Evolutionary conservation across 345 rosid genomes (phyloP), one percentile per base, ranked within the genome.

Genomic region (Populus deltoides): DNA sequence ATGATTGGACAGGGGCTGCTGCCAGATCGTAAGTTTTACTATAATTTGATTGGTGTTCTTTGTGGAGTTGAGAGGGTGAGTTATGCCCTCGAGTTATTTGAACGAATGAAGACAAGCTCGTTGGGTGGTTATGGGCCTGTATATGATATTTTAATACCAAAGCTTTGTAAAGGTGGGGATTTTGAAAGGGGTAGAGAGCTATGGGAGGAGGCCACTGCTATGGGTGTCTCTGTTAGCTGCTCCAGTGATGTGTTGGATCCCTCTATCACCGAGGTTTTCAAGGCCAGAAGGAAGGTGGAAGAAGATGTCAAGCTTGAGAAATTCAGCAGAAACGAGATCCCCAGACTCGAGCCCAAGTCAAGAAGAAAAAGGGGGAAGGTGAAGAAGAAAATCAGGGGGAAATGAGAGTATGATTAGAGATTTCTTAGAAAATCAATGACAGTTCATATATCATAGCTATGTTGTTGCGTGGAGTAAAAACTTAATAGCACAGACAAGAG

Each of bases 41-140:
- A 89, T 77, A 92, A 91, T 77, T 82, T 93, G 78, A 86, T 90
- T n/a, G 94, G 97, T 31, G 66, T 94, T 74, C 95, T 94, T 13
- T 94, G 95, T 39, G 97, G 94, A 29, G 95, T 91, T 1, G 86
- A 91, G 79, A 86, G 97, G 76, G 86, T 90, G 57, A 88, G 88
- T 75, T 88, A 87, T 67, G 97, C 92, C 24, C 85, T 93, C 17
- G 89, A 88, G 43, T 62, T 94, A 84, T 91, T 94, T 61, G 91
- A 91, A 15, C 82, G 77, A 75, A 94, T 92, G 97, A 93, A 92
- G 86, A 86, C 78, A 81, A 82, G 79, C 74, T 82, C 80, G 4
- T 55, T 90, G 81, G 89, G 92, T 66, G 90, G 92, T 47, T 88
- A 89, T 81, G 97, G 90, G 12, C 90, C 88, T 6, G 85, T 91